A percentile compares a stretch with the other conserved stretches of the same genome.
These are phyloP conservation scores for Ogataea paraovalis DNA, from an alignment of 805 yeast genomes.

Conservation along the genomic window DNA sequence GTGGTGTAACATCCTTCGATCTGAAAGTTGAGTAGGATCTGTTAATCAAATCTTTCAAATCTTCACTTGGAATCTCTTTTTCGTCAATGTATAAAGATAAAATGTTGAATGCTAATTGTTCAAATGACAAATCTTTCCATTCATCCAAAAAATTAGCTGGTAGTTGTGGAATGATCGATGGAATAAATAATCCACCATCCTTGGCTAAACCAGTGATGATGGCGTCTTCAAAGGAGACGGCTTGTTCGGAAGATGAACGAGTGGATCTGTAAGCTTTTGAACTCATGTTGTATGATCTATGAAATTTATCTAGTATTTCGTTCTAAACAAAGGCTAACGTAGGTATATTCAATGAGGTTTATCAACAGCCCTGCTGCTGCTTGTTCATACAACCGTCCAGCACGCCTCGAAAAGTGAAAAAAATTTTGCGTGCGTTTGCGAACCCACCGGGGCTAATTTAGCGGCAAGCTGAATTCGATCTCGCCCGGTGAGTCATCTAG, in stretches of 20 bases:
- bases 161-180: slow-evolving; percentile 72
- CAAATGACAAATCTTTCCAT: slow-evolving; percentile 77
- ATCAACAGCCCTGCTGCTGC: too few relatives aligned
- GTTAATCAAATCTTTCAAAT: slow-evolving; percentile 56
- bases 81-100: slow-evolving; percentile 72
- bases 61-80: slow-evolving; percentile 69
- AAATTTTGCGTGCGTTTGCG: background rate
- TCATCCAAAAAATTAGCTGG: slow-evolving; percentile 46
- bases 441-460: background rate
- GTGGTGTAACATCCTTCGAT: slow-evolving; percentile 82
- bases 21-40: slow-evolving; percentile 91
- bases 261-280: slow-evolving; percentile 76
- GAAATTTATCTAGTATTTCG: background rate
- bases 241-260: slow-evolving; percentile 51
- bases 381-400: background rate
- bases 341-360: too few relatives aligned
- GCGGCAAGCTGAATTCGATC: background rate
- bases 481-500: background rate
- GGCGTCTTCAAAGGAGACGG: slow-evolving; percentile 71
- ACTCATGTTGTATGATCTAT: background rate
- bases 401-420: background rate
- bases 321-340: background rate
- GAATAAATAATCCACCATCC: slow-evolving; percentile 95
- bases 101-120: slow-evolving; percentile 83
- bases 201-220: slow-evolving; percentile 89